phyloP scores from a whole-genome alignment of 306 rosid species.

The Casuarina equisetifolia region DNA sequence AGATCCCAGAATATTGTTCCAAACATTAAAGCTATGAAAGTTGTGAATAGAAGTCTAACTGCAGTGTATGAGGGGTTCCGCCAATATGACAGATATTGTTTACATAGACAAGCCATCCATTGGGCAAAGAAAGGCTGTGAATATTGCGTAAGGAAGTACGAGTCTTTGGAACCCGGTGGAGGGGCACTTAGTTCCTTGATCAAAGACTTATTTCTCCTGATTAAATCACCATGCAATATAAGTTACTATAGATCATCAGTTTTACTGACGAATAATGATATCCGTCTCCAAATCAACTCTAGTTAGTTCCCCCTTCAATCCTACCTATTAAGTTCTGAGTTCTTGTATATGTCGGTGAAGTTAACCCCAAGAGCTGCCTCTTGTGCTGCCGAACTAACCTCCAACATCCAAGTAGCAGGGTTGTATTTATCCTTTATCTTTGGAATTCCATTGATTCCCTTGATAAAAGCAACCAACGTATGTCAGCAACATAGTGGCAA shows the following conservation, averaged over 20 bases:
- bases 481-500: background rate
- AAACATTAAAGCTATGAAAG: conserved; percentile 61
- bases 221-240: background rate
- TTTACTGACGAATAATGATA: background rate
- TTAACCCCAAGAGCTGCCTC: conserved; percentile 61
- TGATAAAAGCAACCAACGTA: background rate
- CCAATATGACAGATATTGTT: conserved; percentile 83
- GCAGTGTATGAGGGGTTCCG: conserved; percentile 78
- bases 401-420: conserved; percentile 99
- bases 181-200: conserved; percentile 65
- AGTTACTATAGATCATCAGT: background rate
- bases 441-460: conserved; percentile 75
- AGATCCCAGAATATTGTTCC: conserved; percentile 83
- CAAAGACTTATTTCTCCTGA: conserved; percentile 74
- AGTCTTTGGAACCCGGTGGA: conserved; percentile 59
- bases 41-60: conserved; percentile 72
- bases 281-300: no score
- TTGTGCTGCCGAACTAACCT: conserved; percentile 70
- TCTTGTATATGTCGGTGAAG: conserved; percentile 56
- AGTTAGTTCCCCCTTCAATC: background rate
- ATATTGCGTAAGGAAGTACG: conserved; percentile 61
- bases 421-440: conserved; percentile 73
- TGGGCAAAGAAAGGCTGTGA: conserved; percentile 65
- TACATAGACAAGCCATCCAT: conserved; percentile 83
- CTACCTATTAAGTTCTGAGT: conserved; percentile 61